Evolutionary conservation across 441 rosid species (phyloP), one percentile per base, ranked within the genome.

Genomic region (Omphalea diandra): DNA sequence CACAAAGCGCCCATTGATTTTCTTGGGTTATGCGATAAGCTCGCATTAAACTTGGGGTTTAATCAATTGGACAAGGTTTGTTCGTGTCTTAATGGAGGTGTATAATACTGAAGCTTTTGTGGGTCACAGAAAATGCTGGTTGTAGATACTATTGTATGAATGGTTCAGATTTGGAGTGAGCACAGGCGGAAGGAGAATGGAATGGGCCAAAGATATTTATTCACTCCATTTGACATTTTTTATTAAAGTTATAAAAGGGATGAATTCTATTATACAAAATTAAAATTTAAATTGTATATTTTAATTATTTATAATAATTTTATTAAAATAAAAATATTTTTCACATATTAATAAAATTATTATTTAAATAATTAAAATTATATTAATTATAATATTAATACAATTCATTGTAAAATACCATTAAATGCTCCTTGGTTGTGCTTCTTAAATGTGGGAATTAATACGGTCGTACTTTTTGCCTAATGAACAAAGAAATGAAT

Each of bases 1-100:
- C 6, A 44, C 18, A 12, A 12, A 8, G 14, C 11, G 26, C 3
- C 11, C 12, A 24, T 26, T 62, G 8, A 26, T 26, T 11, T 15
- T 44, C 2, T 58, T 27, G 54, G 40, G 24, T 38, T 58, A 65
- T 32, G 58, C 33, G 72, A 72, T 72, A 62, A 56, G 24, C 33
- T 26, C 46, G 32, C 40, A 65, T 33, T 10, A 26, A 53, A 53
- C 57, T n/a, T 38, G 1, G 52, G 65, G 35, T 35, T 58, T 56
- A 58, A 66, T 70, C 66, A 63, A 41, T 33, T 14, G 49, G 43
- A 67, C 56, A 58, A 2, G 7, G 47, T 35, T 33, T 20, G 59
- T 49, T n/a, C 0, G 33, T 4, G 47, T 67, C 52, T 40, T 67
- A 52, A 67, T 65, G 33, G 17, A n/a, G 18, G 32, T 44, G 22